Evolutionary conservation across 164 flowering plant species (phyloP), one percentile per base, ranked within the genome.

Genomic region (Magnolia changhungtana): DNA sequence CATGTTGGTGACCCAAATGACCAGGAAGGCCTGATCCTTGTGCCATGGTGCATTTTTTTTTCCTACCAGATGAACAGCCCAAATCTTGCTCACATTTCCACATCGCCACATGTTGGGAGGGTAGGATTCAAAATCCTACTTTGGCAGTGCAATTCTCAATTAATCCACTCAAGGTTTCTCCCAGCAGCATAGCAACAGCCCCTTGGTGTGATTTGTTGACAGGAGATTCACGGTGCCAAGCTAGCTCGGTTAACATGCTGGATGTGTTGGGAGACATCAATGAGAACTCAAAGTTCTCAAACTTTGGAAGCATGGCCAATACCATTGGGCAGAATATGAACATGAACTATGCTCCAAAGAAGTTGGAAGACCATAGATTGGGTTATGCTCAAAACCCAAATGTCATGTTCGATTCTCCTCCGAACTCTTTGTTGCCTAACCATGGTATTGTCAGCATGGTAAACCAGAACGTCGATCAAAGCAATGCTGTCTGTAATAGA

Each of bases 141-240:
- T 5, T 55, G 61, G 18, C 18, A 55, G 13, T 55, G 13, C 61
- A 55, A 55, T 16, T 16, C 18, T 55, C 11, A 11, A 55, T 55
- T 55, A 16, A 11, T 72, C 61, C 70, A 19, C 75, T 69, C 74
- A 84, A 87, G 72, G 71, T 81, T 75, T 77, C 86, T 71, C 64
- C 85, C 63, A 50, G 77, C 14, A 79, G 75, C 72, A 64, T 83
- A 55, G 49, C 77, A 20, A 27, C 82, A 14, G 64, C 84, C 20
- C 78, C 72, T 51, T 59, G 81, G 24, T 85, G 76, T 72, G 83
- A 82, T 74, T 75, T 79, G 19, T 1, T 51, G 8, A 7, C 66
- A 23, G 84, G 81, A 55, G 86, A 86, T 81, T 55, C 76, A 71
- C 84, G 74, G 69, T 23, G 72, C 75, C 87, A 84, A 79, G 83